Base-by-base conservation (phyloP, 345 rosid species). In the Cardamine resedifolia region DNA sequence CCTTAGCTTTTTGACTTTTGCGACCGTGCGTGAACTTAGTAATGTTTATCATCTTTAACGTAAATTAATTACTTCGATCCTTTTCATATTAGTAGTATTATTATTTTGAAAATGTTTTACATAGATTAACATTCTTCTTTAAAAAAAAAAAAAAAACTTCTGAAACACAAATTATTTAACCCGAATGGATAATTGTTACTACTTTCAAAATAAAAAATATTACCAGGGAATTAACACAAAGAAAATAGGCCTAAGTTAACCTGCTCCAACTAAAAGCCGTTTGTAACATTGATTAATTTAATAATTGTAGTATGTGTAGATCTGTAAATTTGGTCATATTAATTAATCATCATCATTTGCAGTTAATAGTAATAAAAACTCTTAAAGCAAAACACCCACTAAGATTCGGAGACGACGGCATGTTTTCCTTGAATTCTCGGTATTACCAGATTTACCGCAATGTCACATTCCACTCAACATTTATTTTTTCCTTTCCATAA, bases 1-100 rank as follows among this genome's bases (percentile, higher is more conserved):
- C 70, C 30, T 52, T 56, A 43, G 31, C 79, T 75, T 75, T 74
- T 75, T 75, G 79, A 75, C 74, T 75, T 74, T 75, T 75, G 74
- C 26, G 64, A 55, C 74, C 69, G 78, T 75, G 78, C 69, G 56
- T 75, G 73, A 74, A 66, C 68, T 60, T 66, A 41, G 38, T 27
- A 26, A 75, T 52, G 49, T 52, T 75, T 58, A 55, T 50, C 51
- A 26, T 19, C 15, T 14, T 66, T 36, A 39, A 24, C 44, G 41
- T 34, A 53, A 56, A 24, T 23, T 23, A 61, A 45, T 55, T 60
- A 50, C 44, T 39, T 39, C 2, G n/a, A 1, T 3, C 12, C n/a
- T 14, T 14, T 39, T 14, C 7, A 39, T 39, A 39, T 14, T 36
- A 10, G 3, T 10, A 9, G 39, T 36, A 33, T 3, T 33, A 36